phyloP scores from a whole-genome alignment of 2,329 filamentous ascomycete species.

The Zymoseptoria passerinii region DNA sequence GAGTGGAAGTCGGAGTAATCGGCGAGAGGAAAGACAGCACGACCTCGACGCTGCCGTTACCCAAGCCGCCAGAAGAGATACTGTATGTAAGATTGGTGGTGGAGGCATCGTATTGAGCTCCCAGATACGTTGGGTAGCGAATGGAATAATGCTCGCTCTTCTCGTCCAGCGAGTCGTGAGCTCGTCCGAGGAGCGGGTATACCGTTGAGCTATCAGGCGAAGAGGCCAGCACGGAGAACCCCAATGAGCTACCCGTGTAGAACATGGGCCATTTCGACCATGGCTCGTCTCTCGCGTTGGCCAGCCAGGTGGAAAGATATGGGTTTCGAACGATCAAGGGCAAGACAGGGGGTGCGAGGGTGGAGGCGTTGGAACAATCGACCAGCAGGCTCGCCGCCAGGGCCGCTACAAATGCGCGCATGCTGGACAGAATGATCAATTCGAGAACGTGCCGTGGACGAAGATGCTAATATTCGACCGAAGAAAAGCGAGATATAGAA shows the following conservation, averaged over 20 bases:
- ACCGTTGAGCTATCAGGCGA: constrained; percentile 52
- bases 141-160: constrained; percentile 46
- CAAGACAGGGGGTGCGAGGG: constrained; percentile 46
- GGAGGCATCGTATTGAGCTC: constrained; percentile 59
- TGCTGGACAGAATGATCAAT: constrained; percentile 2
- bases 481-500: too few species aligned
- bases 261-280: constrained; percentile 86
- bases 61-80: constrained; percentile 40
- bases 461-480: too few species aligned
- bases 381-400: constrained; percentile 19
- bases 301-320: constrained; percentile 48
- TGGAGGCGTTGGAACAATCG: constrained; percentile 41
- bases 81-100: constrained; percentile 61
- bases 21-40: constrained; percentile 64
- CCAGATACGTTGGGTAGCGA: constrained; percentile 51
- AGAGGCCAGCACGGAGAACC: constrained; percentile 55
- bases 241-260: constrained; percentile 63
- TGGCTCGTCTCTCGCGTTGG: constrained; percentile 60
- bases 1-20: constrained; percentile 70
- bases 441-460: background rate
- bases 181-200: constrained; percentile 57
- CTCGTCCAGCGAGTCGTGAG: constrained; percentile 52
- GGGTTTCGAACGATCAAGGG: constrained; percentile 45
- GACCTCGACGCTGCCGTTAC: constrained; percentile 40
- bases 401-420: constrained; percentile 14